Base-by-base conservation (phyloP, 163 green algal species). In the Scenedesmus sp. region DNA sequence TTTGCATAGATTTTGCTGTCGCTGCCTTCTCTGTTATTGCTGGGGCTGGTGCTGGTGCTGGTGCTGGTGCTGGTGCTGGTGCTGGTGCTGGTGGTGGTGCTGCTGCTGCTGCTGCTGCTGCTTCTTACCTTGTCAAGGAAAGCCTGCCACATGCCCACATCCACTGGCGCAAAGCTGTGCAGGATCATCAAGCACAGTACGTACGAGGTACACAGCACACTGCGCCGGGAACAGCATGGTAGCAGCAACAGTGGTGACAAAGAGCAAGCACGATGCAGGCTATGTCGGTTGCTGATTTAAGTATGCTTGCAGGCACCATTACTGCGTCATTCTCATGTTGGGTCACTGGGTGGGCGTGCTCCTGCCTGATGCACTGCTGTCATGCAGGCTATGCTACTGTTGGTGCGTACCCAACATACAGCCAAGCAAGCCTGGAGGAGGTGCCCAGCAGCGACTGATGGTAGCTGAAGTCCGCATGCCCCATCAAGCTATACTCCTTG, bases 21-120 rank as follows among this genome's bases (percentile, higher is more conserved):
- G n/a, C 15, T 56, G 12, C 49, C 49, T 13, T 20, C 12, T 13
- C 49, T 56, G 12, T 20, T 13, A 56, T 13, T 20, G 49, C 49
- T 56, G 15, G 12, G 49, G 16, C 16, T 24, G 16, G 10, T 78
- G 65, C 65, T 78, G 65, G 16, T 78, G 65, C 65, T 78, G 65
- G 16, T 35, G 26, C 65, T 78, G 26, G n/a, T n/a, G n/a, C n/a
- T n/a, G n/a, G n/a, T n/a, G n/a, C n/a, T n/a, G n/a, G n/a, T n/a
- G n/a, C n/a, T n/a, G n/a, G 16, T 78, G 26, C 65, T 44, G 72
- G 30, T 81, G 84, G 65, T 70, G 61, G 40, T 73, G 84, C 84
- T 49, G 40, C 51, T 51, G 33, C 33, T 53, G 51, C 26, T 81
- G 72, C 35, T 82, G 37, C 73, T 65, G 79, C 79, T 84, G 86